Evolutionary conservation across 345 rosid species (phyloP).

Genomic region (Kernera saxatilis): DNA sequence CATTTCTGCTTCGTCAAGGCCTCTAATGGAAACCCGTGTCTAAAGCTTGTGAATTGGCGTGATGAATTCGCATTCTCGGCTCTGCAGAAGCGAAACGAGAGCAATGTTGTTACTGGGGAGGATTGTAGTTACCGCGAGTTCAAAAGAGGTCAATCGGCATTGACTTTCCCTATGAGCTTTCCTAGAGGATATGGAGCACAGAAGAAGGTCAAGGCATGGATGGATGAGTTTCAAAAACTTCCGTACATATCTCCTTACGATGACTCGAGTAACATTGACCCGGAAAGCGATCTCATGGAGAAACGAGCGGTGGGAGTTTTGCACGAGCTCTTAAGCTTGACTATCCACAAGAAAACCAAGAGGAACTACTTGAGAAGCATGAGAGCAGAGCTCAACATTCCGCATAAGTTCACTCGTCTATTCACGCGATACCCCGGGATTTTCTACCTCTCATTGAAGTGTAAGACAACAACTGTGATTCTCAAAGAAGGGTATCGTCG

Average conservation of each 20-base stretch:
- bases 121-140: conserved; percentile 49
- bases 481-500: conserved; percentile 81
- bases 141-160: conserved; percentile 60
- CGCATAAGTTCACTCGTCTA: conserved; percentile 79
- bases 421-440: conserved; percentile 94
- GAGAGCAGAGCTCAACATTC: conserved; percentile 77
- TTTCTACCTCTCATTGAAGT: conserved; percentile 87
- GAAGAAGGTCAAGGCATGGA: conserved; percentile 88
- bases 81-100: conserved; percentile 54
- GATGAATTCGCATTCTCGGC: conserved; percentile 70
- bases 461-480: conserved; percentile 86
- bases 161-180: conserved; percentile 78
- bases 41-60: conserved; percentile 58
- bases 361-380: conserved; percentile 89
- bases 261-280: conserved; percentile 65
- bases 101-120: conserved; percentile 36
- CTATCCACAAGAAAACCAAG: conserved; percentile 93
- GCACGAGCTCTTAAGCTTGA: conserved; percentile 84
- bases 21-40: conserved; percentile 43
- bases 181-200: conserved; percentile 94
- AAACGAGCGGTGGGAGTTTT: conserved; percentile 89
- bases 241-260: conserved; percentile 95
- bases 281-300: conserved; percentile 89
- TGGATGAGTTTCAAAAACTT: conserved; percentile 94
- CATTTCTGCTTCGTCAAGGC: conserved; percentile 62